phyloP scores from a whole-genome alignment of 2,329 filamentous ascomycete genomes.

The Fragosphaeria purpurea region DNA sequence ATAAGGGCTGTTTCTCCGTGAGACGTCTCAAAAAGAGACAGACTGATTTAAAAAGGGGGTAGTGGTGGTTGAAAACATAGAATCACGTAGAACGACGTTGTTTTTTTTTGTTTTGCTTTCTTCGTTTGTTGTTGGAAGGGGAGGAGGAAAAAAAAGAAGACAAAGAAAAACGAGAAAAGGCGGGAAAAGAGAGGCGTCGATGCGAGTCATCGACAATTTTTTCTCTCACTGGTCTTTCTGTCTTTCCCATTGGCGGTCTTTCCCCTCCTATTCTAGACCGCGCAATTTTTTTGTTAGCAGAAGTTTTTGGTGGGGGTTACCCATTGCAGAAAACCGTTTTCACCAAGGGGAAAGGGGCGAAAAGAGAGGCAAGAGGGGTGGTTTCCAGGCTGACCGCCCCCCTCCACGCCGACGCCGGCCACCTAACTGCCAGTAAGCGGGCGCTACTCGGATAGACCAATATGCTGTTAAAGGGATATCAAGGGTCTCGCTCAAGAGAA shows the following conservation, averaged over 20 bases:
- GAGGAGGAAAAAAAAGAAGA: neutral
- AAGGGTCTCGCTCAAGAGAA: no score
- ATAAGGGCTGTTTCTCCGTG: constrained; percentile 57
- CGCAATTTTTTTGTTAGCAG: neutral
- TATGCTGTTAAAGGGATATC: no score
- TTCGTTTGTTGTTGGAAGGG: neutral
- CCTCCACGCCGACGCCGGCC: constrained; percentile 1
- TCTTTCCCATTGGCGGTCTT: neutral
- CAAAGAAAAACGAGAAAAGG: constrained; percentile 4
- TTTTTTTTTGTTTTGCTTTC: no score
- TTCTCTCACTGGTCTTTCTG: neutral
- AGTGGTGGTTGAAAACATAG: neutral
- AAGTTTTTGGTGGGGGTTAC: no score
- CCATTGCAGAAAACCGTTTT: no score
- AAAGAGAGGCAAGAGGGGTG: no score
- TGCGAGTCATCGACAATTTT: neutral
- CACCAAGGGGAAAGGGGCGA: no score
- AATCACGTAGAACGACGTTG: neutral
- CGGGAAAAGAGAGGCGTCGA: constrained; percentile 2
- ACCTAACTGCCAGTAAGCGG: no score
- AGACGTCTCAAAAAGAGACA: constrained; percentile 22
- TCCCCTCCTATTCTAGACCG: neutral
- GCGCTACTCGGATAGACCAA: no score
- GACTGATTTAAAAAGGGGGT: constrained; percentile 11
- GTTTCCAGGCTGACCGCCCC: neutral